A percentile compares a stretch with the other conserved stretches of the same genome.
phyloP scores from a whole-genome alignment of 2,329 filamentous ascomycete genomes.

The Calonectria ilicicola region DNA sequence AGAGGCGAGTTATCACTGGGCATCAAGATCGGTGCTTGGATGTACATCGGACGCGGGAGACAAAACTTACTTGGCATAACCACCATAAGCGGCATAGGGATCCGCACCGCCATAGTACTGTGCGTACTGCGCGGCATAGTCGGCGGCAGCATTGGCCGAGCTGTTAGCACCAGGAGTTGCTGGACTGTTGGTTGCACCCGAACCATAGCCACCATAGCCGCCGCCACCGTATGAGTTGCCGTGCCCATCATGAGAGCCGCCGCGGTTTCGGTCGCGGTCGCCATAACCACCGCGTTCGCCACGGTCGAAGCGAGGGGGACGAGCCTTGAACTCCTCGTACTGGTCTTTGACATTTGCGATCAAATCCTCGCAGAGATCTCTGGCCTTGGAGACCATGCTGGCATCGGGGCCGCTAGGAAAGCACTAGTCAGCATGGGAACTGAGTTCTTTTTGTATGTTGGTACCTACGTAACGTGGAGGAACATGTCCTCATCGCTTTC shows the following conservation, averaged over 20 bases:
- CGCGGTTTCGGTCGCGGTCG: slow-evolving; percentile 45
- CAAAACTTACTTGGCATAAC: slow-evolving; percentile 77
- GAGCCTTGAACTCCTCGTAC: slow-evolving; percentile 91
- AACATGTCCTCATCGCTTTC: slow-evolving; percentile 98
- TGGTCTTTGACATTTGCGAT: slow-evolving; percentile 88
- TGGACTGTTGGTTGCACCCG: slow-evolving; percentile 53
- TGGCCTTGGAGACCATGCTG: slow-evolving; percentile 86
- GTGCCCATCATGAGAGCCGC: slow-evolving; percentile 49
- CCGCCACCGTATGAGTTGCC: slow-evolving; percentile 48
- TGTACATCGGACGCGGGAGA: not conserved
- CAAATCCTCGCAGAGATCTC: slow-evolving; percentile 89
- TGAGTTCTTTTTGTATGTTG: not conserved
- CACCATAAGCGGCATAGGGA: slow-evolving; percentile 91
- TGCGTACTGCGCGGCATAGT: slow-evolving; percentile 86
- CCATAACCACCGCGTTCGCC: slow-evolving; percentile 55
- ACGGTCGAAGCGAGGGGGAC: slow-evolving; percentile 73
- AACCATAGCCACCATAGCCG: slow-evolving; percentile 45
- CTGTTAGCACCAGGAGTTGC: slow-evolving; percentile 45
- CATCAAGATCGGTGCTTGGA: not conserved
- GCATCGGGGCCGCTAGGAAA: slow-evolving; percentile 82
- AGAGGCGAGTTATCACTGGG: not conserved
- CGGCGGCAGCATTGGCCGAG: slow-evolving; percentile 50
- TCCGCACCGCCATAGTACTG: slow-evolving; percentile 83
- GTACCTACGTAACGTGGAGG: slow-evolving; percentile 88
- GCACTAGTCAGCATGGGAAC: slow-evolving; percentile 45